Conservation (phyloP, 225 moss, liverwort and hornwort species). For the Pseudoscleropodium purum region DNA sequence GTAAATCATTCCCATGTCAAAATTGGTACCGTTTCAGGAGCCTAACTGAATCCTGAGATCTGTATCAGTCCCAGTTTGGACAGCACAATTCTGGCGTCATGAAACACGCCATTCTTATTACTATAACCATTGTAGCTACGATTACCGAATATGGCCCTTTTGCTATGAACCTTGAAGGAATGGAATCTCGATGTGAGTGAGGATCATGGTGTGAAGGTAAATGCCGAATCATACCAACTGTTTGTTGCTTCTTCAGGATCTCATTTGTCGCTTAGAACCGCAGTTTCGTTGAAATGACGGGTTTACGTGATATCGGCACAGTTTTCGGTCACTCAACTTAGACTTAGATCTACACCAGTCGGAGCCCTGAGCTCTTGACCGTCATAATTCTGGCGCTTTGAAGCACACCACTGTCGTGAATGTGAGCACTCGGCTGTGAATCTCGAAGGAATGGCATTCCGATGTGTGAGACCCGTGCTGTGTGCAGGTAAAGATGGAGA, state of each 20-base stretch:
- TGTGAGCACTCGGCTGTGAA: neutral
- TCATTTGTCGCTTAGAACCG: neutral
- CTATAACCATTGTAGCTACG: neutral
- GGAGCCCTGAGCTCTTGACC: neutral
- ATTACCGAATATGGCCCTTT: neutral
- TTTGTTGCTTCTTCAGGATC: neutral
- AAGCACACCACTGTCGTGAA: neutral
- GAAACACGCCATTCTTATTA: neutral
- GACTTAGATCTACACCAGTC: neutral
- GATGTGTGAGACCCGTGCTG: neutral
- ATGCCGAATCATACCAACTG: neutral
- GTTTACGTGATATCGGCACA: no score
- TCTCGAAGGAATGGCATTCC: neutral
- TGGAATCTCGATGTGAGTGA: neutral
- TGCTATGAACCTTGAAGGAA: no score
- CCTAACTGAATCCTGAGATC: neutral
- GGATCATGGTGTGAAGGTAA: neutral
- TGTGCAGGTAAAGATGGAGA: conserved; percentile 48
- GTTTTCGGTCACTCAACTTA: neutral
- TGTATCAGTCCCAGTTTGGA: no score
- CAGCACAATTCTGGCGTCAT: no score
- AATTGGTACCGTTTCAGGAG: neutral
- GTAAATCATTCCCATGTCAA: neutral
- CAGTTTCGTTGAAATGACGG: neutral
- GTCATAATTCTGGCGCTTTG: no score